Evolutionary conservation across 1,139 yeast genomes (phyloP).

Genomic region (Yamadazyma conglobata): DNA sequence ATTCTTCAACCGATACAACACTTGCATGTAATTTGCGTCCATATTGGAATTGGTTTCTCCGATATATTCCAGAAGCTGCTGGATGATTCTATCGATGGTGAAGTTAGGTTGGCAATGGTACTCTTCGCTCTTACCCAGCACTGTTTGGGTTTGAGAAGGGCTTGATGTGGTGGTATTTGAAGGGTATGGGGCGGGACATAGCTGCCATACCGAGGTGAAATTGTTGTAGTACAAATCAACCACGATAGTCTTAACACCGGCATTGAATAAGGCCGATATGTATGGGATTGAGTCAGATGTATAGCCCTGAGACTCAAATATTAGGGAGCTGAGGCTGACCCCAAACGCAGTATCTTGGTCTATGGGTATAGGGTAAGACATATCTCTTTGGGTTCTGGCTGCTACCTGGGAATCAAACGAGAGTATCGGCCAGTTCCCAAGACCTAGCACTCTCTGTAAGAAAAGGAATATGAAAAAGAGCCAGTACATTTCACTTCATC

Average conservation of each 20-base stretch:
- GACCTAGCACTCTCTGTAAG: too few species aligned
- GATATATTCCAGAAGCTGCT: conserved; percentile 36
- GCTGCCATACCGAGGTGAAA: conserved; percentile 50
- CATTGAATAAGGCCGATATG: conserved; percentile 37
- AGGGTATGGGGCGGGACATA: conserved; percentile 59
- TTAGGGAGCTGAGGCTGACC: conserved; percentile 45
- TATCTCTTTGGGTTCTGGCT: conserved; percentile 66
- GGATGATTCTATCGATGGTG: conserved; percentile 37
- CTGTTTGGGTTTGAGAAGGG: conserved; percentile 9
- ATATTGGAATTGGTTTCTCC: conserved; percentile 51
- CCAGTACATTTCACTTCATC: too few species aligned
- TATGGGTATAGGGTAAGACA: conserved; percentile 51
- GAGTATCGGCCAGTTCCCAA: conserved; percentile 19
- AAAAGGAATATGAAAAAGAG: too few species aligned
- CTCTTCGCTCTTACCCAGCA: conserved; percentile 27
- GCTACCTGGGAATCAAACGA: conserved; percentile 27
- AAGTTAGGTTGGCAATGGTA: conserved; percentile 44
- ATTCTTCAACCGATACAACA: conserved; percentile 41
- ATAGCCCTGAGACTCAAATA: conserved; percentile 55
- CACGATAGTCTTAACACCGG: conserved; percentile 52
- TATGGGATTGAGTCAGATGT: conserved; percentile 34
- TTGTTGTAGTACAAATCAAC: conserved; percentile 70
- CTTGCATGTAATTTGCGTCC: conserved; percentile 50
- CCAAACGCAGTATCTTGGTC: conserved; percentile 60
- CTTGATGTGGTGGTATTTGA: conserved; percentile 22